A percentile compares a stretch with the other conserved stretches of the same genome.
Evolutionary conservation across 495 filamentous ascomycete genomes (phyloP).

Genomic region (Aspergillus leporis): DNA sequence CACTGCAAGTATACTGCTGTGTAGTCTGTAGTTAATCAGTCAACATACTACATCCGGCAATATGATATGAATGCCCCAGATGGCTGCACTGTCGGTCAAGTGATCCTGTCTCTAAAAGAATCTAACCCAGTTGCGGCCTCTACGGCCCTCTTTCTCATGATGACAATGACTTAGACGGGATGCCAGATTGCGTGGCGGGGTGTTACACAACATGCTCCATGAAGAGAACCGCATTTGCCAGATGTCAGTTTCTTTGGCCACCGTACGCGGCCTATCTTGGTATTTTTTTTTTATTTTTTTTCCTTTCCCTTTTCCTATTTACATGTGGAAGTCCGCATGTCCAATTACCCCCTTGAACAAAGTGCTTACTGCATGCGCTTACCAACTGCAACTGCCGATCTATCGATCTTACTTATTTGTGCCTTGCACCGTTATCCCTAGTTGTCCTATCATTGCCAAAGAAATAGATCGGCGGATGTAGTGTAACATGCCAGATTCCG

Average conservation of each 20-base stretch:
- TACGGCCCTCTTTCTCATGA: slow-evolving; percentile 2
- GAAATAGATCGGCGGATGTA: not conserved
- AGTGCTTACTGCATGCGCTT: not conserved
- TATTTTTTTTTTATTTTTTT: not conserved
- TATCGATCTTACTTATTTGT: not conserved
- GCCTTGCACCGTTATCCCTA: not conserved
- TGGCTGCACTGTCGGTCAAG: not conserved
- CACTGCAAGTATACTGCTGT: no score
- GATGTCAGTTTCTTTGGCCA: not conserved
- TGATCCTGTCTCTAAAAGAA: not conserved
- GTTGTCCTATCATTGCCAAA: not conserved
- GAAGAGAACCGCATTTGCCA: not conserved
- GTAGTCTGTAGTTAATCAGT: not conserved
- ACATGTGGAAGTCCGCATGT: not conserved
- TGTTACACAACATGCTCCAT: not conserved
- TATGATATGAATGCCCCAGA: not conserved
- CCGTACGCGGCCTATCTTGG: not conserved
- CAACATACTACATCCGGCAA: not conserved
- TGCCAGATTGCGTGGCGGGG: not conserved
- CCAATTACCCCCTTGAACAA: not conserved
- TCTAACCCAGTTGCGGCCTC: not conserved
- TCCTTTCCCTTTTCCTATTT: not conserved
- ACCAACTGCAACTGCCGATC: not conserved
- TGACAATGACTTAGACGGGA: not conserved
- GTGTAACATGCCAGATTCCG: not conserved